Evolutionary conservation across 140 eudicot genomes (phyloP).

Genomic region (Anethum foeniculum): DNA sequence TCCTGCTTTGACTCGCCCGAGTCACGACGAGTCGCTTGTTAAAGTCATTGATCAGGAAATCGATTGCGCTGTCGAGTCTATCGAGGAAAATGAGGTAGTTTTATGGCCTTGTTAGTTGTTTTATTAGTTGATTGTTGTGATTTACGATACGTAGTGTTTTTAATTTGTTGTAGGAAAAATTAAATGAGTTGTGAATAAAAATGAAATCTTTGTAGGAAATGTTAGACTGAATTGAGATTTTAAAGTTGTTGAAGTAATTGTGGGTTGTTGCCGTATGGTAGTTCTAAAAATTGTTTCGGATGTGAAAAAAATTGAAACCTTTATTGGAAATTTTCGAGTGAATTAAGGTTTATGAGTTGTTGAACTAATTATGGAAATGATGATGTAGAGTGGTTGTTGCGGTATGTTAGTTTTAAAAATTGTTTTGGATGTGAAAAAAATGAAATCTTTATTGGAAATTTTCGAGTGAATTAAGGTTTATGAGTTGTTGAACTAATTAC

Average conservation of each 20-base stretch:
- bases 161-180: neutral
- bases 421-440: neutral
- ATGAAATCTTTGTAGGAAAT: neutral
- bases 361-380: neutral
- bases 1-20: slow-evolving; percentile 5
- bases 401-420: neutral
- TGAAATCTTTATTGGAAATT: neutral
- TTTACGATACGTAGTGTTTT: no score
- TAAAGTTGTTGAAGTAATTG: neutral
- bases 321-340: neutral
- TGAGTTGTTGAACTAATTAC: neutral
- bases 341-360: neutral
- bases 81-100: slow-evolving; percentile 28
- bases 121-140: neutral
- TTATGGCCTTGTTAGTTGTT: neutral
- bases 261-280: no score
- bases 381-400: neutral
- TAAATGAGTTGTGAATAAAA: neutral
- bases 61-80: slow-evolving; percentile 43
- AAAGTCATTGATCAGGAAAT: slow-evolving; percentile 49
- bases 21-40: slow-evolving; percentile 23
- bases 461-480: neutral
- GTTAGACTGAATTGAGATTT: neutral
- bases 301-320: neutral
- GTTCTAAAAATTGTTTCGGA: neutral